A percentile compares a stretch with the other conserved stretches of the same genome.
Conservation (phyloP, 2,329 filamentous ascomycete genomes). For the Pyricularia pennisetigena region DNA sequence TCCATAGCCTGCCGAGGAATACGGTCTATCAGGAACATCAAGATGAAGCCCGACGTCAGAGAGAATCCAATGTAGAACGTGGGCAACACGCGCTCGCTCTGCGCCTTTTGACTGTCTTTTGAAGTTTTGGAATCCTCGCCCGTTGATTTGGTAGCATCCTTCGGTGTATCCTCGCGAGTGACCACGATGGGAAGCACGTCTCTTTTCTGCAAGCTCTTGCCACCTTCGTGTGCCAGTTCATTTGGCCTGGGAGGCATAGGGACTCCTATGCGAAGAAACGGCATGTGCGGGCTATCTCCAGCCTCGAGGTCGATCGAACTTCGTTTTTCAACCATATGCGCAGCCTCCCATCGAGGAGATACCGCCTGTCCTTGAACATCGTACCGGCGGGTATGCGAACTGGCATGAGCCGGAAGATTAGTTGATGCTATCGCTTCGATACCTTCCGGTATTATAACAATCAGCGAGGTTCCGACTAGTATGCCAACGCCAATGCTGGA, state of each 20-base stretch:
- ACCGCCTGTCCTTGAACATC: not conserved
- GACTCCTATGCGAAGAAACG: constrained; percentile 6
- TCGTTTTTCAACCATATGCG: not conserved
- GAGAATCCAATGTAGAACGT: constrained; percentile 77
- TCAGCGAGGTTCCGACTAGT: constrained; percentile 85
- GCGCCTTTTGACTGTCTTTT: constrained; percentile 13
- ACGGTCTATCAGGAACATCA: constrained; percentile 95
- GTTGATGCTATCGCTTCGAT: constrained; percentile 76
- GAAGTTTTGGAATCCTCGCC: constrained; percentile 5
- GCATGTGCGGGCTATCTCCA: not conserved
- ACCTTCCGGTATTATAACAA: constrained; percentile 96
- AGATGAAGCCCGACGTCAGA: constrained; percentile 76
- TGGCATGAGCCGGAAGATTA: constrained; percentile 21
- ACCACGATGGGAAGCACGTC: constrained; percentile 17
- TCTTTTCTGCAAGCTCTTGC: constrained; percentile 13
- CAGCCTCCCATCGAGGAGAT: not conserved
- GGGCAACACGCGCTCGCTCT: constrained; percentile 41
- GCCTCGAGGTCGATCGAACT: constrained; percentile 1
- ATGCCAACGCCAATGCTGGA: constrained; percentile 91
- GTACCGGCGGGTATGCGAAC: constrained; percentile 22
- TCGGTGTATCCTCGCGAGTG: not conserved
- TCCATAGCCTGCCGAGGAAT: constrained; percentile 65
- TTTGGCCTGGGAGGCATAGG: not conserved
- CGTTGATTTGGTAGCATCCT: not conserved
- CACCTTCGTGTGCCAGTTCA: not conserved